Base-by-base conservation (phyloP, 306 rosid species). In the Fagus crenata region DNA sequence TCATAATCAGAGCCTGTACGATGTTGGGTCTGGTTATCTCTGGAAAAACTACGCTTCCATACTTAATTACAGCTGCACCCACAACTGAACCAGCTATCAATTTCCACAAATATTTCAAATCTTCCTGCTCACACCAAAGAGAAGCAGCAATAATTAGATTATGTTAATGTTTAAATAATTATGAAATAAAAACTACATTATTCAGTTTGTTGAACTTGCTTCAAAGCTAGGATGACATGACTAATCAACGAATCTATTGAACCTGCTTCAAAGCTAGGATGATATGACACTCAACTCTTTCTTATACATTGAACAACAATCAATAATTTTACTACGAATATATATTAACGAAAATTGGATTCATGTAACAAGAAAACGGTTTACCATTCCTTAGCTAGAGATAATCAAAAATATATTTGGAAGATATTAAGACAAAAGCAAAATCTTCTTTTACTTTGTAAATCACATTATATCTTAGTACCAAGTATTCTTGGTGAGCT, bases 21-120 rank as follows among this genome's bases (percentile, higher is more conserved):
- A 94, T 84, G 78, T 92, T 92, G 70, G 98, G 98, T 77, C 81
- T 85, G 2, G 97, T 89, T 60, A 92, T 89, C 80, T 78, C 87
- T 7, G 96, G 96, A 78, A 86, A 90, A 40, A 88, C 59, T 51
- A 82, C 80, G 67, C 96, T 90, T 17, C 96, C 98, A 80, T 93
- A 93, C 85, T 92, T 92, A 18, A 94, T 81, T 53, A 69, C 76
- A 46, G 76, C 93, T 22, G 78, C 94, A 51, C 90, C 97, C 3
- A 39, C 82, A 60, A 92, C 53, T 12, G 98, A 92, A 59, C 85
- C 88, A 40, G 51, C 89, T 56, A 49, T 68, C 70, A 90, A 11
- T 78, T 86, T 92, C 78, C 82, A 83, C 69, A 89, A 68, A 75
- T 85, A 94, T 64, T 69, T 83, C 78, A 85, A 74, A 81, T 92